These are phyloP conservation scores for Lactarius sp. DNA, from an alignment of 768 basidiomycete genomes.

Conservation along the genomic window DNA sequence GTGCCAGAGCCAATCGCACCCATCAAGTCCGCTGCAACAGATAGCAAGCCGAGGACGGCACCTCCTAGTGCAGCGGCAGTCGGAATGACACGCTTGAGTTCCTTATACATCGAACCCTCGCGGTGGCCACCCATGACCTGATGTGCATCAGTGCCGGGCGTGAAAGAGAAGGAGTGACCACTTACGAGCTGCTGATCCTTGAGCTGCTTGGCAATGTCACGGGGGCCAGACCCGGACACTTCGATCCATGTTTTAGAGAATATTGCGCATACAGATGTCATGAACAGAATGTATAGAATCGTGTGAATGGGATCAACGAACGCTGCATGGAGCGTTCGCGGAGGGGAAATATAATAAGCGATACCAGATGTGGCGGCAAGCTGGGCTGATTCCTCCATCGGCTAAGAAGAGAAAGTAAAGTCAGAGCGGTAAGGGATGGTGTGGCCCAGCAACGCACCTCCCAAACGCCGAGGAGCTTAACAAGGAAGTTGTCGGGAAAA, in stretches of 20 bases:
- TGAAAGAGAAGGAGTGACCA: slow-evolving; percentile 1
- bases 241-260: slow-evolving; percentile 99
- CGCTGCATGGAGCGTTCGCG: slow-evolving; percentile 86
- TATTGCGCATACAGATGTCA: slow-evolving; percentile 88
- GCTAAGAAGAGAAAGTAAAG: slow-evolving; percentile 42
- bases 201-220: slow-evolving; percentile 96
- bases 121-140: slow-evolving; percentile 82
- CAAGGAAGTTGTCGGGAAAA: slow-evolving; percentile 89
- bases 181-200: slow-evolving; percentile 95
- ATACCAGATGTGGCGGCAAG: slow-evolving; percentile 86
- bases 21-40: slow-evolving; percentile 89
- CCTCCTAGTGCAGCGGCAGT: slow-evolving; percentile 97
- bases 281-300: slow-evolving; percentile 84
- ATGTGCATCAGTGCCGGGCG: not conserved
- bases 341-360: slow-evolving; percentile 97
- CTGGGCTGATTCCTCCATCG: slow-evolving; percentile 90
- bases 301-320: slow-evolving; percentile 94
- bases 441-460: slow-evolving; percentile 56
- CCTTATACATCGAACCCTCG: slow-evolving; percentile 99
- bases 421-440: slow-evolving; percentile 8
- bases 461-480: slow-evolving; percentile 93
- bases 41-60: slow-evolving; percentile 89
- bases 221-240: slow-evolving; percentile 90
- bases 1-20: slow-evolving; percentile 96
- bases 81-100: slow-evolving; percentile 95